Evolutionary conservation across 192 early-diverging fungal species (phyloP).

Genomic region (Backusella morwellensis): DNA sequence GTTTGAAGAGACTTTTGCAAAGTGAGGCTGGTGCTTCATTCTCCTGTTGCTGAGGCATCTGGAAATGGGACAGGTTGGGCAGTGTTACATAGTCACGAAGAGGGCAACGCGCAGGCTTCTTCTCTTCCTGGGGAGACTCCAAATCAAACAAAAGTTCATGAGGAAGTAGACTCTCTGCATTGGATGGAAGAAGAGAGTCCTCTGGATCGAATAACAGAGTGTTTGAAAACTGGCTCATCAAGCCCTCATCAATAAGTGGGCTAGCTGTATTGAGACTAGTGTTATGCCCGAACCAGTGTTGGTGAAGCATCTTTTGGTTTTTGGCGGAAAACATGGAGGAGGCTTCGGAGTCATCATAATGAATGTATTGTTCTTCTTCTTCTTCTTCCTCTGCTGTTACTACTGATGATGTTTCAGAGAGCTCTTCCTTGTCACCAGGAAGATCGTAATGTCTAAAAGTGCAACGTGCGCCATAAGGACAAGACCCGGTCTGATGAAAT

Average conservation of each 20-base stretch:
- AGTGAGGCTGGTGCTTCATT: not conserved
- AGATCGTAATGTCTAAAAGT: slow-evolving; percentile 79
- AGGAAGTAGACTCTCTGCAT: slow-evolving; percentile 17
- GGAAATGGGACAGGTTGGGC: slow-evolving; percentile 5
- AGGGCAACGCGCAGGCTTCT: not conserved
- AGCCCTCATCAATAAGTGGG: not conserved
- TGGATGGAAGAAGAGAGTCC: slow-evolving; percentile 8
- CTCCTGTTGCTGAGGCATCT: slow-evolving; percentile 6
- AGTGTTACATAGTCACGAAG: slow-evolving; percentile 12
- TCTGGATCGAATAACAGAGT: not conserved
- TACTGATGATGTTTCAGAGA: not conserved
- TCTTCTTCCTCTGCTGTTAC: not conserved
- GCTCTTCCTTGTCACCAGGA: slow-evolving; percentile 2
- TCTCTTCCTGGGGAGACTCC: not conserved
- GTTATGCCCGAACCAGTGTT: not conserved
- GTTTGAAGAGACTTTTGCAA: not conserved
- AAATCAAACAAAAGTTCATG: slow-evolving; percentile 15
- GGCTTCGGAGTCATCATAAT: not conserved
- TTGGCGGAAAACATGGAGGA: not conserved
- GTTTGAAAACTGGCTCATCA: not conserved
- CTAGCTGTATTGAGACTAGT: not conserved
- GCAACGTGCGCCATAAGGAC: slow-evolving; percentile 92
- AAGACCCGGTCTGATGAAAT: slow-evolving; percentile 82
- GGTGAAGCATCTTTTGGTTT: not conserved
- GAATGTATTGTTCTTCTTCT: not conserved